These are phyloP conservation scores for Rutstroemia sp. DNA, from an alignment of 2,329 filamentous ascomycete species.

Conservation along the genomic window DNA sequence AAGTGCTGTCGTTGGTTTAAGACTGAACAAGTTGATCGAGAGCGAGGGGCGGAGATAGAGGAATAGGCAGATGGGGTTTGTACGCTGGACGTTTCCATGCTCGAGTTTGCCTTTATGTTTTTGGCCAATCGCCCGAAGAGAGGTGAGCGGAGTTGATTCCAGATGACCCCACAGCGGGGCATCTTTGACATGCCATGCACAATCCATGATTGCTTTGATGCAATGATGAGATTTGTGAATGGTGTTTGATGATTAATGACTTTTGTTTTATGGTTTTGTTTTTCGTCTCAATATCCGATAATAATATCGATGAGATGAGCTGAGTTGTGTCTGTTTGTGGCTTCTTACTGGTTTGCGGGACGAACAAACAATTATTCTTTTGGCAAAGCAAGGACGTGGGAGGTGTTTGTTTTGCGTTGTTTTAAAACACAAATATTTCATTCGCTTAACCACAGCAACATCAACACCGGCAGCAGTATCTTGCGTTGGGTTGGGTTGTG, in stretches of 20 bases:
- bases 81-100: conserved; percentile 23
- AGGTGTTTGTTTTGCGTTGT: too few relatives aligned
- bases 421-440: too few relatives aligned
- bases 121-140: background rate
- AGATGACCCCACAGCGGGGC: too few relatives aligned
- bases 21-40: background rate
- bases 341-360: conserved; percentile 5
- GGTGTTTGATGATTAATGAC: background rate
- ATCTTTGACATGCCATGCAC: background rate
- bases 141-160: background rate
- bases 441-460: too few relatives aligned
- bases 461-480: too few relatives aligned
- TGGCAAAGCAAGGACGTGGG: too few relatives aligned
- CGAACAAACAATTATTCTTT: too few relatives aligned
- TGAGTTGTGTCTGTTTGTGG: background rate
- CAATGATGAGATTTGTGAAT: background rate
- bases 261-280: background rate
- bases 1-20: too few relatives aligned
- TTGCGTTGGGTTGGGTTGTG: too few relatives aligned
- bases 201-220: too few relatives aligned
- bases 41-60: background rate
- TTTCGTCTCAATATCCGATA: background rate
- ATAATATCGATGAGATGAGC: background rate
- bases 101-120: background rate
- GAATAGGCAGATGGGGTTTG: conserved; percentile 4